phyloP scores from a whole-genome alignment of 352 stramenopile genomes.

The Phytophthora quininea region DNA sequence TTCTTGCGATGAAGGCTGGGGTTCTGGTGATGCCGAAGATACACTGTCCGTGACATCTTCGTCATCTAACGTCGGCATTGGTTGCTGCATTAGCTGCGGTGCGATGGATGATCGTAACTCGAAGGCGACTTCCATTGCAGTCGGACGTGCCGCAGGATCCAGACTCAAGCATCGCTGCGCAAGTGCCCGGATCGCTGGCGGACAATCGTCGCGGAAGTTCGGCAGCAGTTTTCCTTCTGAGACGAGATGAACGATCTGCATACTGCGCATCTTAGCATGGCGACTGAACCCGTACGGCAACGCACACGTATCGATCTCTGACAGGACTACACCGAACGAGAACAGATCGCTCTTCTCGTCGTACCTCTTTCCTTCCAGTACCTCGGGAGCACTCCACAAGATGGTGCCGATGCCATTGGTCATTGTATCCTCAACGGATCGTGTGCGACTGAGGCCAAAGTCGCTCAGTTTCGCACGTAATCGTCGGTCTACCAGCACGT shows the following conservation, averaged over 20 bases:
- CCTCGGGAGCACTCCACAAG: slow-evolving; percentile 72
- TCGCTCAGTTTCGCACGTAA: slow-evolving; percentile 75
- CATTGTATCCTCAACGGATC: slow-evolving; percentile 75
- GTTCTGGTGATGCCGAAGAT: slow-evolving; percentile 9
- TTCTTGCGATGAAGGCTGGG: not conserved
- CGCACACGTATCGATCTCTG: slow-evolving; percentile 78
- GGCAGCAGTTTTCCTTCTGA: slow-evolving; percentile 77
- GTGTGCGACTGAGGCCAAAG: slow-evolving; percentile 73
- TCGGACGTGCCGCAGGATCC: slow-evolving; percentile 64
- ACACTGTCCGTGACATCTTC: slow-evolving; percentile 19
- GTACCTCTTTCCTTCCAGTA: slow-evolving; percentile 76
- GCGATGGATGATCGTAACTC: slow-evolving; percentile 62
- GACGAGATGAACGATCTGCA: slow-evolving; percentile 86
- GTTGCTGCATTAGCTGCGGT: slow-evolving; percentile 43
- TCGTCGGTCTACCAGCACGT: slow-evolving; percentile 66
- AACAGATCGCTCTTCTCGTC: slow-evolving; percentile 84
- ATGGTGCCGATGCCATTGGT: slow-evolving; percentile 81
- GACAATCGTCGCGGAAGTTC: slow-evolving; percentile 74
- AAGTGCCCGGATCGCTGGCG: slow-evolving; percentile 53
- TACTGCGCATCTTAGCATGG: slow-evolving; percentile 76
- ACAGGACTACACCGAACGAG: slow-evolving; percentile 76
- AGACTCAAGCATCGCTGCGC: slow-evolving; percentile 68
- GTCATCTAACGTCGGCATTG: slow-evolving; percentile 15
- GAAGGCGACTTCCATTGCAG: slow-evolving; percentile 72
- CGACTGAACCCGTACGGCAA: slow-evolving; percentile 71